Percentiles rank a stretch among this genome's conserved stretches.
Conservation (phyloP, 2,329 filamentous ascomycete species). For the Colletotrichum chlorophyti region DNA sequence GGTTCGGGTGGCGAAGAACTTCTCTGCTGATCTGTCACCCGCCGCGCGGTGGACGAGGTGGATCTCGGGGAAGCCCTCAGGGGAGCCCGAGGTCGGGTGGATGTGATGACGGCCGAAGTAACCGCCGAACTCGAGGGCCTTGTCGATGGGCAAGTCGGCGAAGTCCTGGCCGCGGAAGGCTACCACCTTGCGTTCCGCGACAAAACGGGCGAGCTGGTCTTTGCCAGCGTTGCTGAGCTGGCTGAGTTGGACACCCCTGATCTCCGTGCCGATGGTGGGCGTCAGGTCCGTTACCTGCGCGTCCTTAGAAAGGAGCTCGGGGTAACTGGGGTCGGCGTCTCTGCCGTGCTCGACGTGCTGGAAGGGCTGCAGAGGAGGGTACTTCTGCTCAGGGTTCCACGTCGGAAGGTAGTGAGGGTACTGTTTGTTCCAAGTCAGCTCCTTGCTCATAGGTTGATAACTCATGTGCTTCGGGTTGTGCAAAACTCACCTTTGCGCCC, state of each 20-base stretch:
- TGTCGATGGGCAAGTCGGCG: slow-evolving; percentile 64
- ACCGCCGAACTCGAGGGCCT: slow-evolving; percentile 67
- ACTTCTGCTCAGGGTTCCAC: slow-evolving; percentile 63
- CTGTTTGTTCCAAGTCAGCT: slow-evolving; percentile 10
- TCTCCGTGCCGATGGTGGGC: slow-evolving; percentile 69
- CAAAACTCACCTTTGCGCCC: slow-evolving; percentile 29
- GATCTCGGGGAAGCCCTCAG: slow-evolving; percentile 69
- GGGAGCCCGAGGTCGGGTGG: slow-evolving; percentile 74
- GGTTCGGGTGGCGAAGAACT: slow-evolving; percentile 72
- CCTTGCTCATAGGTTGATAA: no score
- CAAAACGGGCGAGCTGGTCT: slow-evolving; percentile 70
- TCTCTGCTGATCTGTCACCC: slow-evolving; percentile 52
- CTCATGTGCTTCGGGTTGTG: not conserved
- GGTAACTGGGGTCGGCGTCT: slow-evolving; percentile 67
- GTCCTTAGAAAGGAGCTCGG: slow-evolving; percentile 61
- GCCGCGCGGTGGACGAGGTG: slow-evolving; percentile 73
- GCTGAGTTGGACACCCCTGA: slow-evolving; percentile 69
- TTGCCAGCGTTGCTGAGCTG: slow-evolving; percentile 66
- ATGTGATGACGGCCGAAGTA: slow-evolving; percentile 77
- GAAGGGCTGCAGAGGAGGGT: slow-evolving; percentile 66
- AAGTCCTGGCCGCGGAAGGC: slow-evolving; percentile 74
- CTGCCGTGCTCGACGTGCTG: slow-evolving; percentile 71
- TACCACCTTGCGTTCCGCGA: slow-evolving; percentile 71
- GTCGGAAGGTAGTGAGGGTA: slow-evolving; percentile 60
- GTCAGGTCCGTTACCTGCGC: slow-evolving; percentile 62